Evolutionary conservation across 2,329 filamentous ascomycete genomes (phyloP).

Genomic region (Daldinia eschscholtzii): DNA sequence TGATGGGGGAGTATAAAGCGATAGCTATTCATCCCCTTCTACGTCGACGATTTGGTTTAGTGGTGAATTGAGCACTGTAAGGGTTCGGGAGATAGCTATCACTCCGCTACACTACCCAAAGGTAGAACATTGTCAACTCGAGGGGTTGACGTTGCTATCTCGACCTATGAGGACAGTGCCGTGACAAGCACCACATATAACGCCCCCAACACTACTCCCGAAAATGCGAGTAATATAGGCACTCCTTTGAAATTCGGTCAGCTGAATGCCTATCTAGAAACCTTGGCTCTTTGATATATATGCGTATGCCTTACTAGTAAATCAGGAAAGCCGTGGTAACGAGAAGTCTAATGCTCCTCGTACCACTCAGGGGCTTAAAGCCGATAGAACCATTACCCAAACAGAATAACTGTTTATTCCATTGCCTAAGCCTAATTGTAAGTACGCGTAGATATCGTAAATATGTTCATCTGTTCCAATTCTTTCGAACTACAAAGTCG

Average conservation of each 20-base stretch:
- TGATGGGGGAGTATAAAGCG: not conserved
- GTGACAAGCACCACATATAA: no score
- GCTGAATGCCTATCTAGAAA: not conserved
- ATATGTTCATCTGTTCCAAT: no score
- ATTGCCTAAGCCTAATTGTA: no score
- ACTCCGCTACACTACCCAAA: no score
- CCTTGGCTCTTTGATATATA: not conserved
- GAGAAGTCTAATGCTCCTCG: not conserved
- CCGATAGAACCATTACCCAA: no score
- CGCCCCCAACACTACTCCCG: not conserved
- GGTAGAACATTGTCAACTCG: no score
- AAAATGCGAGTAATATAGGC: not conserved
- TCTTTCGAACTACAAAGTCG: no score
- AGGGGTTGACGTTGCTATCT: no score
- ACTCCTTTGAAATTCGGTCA: not conserved
- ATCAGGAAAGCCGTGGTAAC: not conserved
- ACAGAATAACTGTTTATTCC: not conserved
- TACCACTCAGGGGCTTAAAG: no score
- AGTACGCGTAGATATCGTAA: not conserved
- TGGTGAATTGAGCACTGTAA: not conserved
- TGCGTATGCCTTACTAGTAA: not conserved
- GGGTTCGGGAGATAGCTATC: no score
- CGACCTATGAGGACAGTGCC: no score
- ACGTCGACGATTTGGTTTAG: not conserved
- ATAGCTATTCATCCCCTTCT: not conserved